Base-by-base conservation (phyloP, 495 filamentous ascomycete species). In the Daldinia vernicosa region DNA sequence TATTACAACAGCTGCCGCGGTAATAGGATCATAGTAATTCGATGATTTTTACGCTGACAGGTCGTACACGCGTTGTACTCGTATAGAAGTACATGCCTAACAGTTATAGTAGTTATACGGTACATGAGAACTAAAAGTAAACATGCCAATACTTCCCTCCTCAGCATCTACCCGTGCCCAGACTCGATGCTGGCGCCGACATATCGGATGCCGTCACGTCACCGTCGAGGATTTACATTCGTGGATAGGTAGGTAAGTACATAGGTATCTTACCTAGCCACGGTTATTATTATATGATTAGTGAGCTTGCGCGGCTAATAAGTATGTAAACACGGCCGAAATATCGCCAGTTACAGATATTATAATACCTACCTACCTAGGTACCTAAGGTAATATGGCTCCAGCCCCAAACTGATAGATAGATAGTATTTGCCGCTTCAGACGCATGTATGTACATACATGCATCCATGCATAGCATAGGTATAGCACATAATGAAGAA, bases 191-290 rank as follows among this genome's bases (percentile, higher is more conserved):
- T 53, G 40, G 43, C 19, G 50, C 52, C 50, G 32, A 57, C 59
- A 60, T 66, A 39, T 66, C 57, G 57, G 57, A 26, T 52, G 50
- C 50, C 57, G 51, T 71, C 68, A 71, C 57, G 56, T 62, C 68
- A 66, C 50, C 55, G 50, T 43, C 57, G 68, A 37, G 32, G 30
- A 37, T 22, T 35, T 35, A 11, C 52, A 15, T 53, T 6, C 26
- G 27, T 53, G 17, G 17, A 17, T 17, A 33, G 32, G 32, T 11
- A n/a, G 26, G 26, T 27, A 27, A 4, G 26, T 27, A 27, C 26
- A 1, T 33, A 33, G 2, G 32, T 12, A 35, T 6, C 33, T 35
- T 35, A 35, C 33, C 12, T 35, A 33, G 9, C 32, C 14, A 35
- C 32, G 32, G 32, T 14, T 35, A 14, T 35, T 35, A 14, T 35